phyloP scores from a whole-genome alignment of 2,329 filamentous ascomycete genomes.

The Didymella pinodella region DNA sequence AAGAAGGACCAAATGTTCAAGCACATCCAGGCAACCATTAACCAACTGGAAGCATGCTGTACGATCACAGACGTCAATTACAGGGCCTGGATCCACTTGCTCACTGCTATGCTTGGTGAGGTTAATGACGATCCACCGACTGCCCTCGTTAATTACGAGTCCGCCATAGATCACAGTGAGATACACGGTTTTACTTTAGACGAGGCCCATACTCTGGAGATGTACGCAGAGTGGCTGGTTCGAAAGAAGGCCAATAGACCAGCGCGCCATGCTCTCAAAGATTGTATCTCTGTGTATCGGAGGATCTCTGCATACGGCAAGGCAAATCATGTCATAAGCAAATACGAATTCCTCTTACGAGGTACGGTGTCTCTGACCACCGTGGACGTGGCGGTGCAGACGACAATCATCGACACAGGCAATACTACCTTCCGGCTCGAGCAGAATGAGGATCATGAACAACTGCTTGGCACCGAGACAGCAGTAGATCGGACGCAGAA shows the following conservation, averaged over 20 bases:
- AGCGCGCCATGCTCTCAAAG: slow-evolving; percentile 72
- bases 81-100: slow-evolving; percentile 70
- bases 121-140: slow-evolving; percentile 61
- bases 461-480: slow-evolving; percentile 48
- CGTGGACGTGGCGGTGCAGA: slow-evolving; percentile 72
- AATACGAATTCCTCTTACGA: slow-evolving; percentile 72
- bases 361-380: slow-evolving; percentile 68
- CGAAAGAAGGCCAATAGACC: slow-evolving; percentile 70
- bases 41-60: slow-evolving; percentile 70
- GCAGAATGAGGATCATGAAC: slow-evolving; percentile 54
- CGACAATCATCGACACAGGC: slow-evolving; percentile 64
- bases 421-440: slow-evolving; percentile 54
- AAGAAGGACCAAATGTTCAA: slow-evolving; percentile 60
- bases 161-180: slow-evolving; percentile 74
- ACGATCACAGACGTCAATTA: slow-evolving; percentile 75
- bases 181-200: slow-evolving; percentile 73
- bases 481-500: slow-evolving; percentile 58
- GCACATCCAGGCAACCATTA: slow-evolving; percentile 64
- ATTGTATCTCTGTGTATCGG: slow-evolving; percentile 72
- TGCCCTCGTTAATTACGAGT: slow-evolving; percentile 72
- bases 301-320: slow-evolving; percentile 74
- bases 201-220: slow-evolving; percentile 75
- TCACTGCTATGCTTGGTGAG: slow-evolving; percentile 74
- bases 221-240: slow-evolving; percentile 76
- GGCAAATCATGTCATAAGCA: slow-evolving; percentile 70